Percentiles rank a stretch among this genome's conserved stretches.
phyloP scores from a whole-genome alignment of 2,329 filamentous ascomycete species.

The Nemania serpens region DNA sequence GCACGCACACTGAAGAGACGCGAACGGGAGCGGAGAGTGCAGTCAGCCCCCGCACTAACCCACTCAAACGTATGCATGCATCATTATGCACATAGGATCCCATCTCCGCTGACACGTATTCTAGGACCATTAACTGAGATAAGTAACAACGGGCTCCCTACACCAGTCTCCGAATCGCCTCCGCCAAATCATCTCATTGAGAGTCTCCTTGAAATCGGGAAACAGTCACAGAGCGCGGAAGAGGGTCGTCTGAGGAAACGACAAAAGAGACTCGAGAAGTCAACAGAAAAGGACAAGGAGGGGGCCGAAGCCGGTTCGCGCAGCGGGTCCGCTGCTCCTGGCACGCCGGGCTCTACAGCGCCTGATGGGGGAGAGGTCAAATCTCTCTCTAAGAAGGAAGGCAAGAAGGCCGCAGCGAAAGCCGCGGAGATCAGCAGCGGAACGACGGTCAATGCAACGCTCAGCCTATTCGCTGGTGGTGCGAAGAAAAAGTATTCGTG shows the following conservation, averaged over 20 bases:
- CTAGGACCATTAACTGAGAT: constrained; percentile 45
- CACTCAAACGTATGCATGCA: constrained; percentile 62
- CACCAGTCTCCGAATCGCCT: constrained; percentile 53
- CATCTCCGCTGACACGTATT: constrained; percentile 44
- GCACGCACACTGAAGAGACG: constrained; percentile 33
- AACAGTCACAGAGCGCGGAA: constrained; percentile 72
- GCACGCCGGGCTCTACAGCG: constrained; percentile 65
- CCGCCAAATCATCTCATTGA: constrained; percentile 55
- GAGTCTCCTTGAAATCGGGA: constrained; percentile 65
- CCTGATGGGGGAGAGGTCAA: constrained; percentile 64
- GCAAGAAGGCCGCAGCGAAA: constrained; percentile 73
- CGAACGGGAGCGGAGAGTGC: constrained; percentile 48
- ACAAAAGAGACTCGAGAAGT: constrained; percentile 59
- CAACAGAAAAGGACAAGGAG: constrained; percentile 57
- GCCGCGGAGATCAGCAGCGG: constrained; percentile 73
- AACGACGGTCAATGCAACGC: constrained; percentile 83
- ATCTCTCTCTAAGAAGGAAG: constrained; percentile 84
- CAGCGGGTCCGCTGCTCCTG: constrained; percentile 61
- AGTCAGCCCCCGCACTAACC: constrained; percentile 58
- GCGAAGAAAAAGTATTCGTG: constrained; percentile 75
- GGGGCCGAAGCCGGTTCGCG: constrained; percentile 52
- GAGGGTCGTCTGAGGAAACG: constrained; percentile 72
- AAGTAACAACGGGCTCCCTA: constrained; percentile 48
- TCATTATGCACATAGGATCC: constrained; percentile 19
- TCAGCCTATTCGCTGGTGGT: constrained; percentile 69